Evolutionary conservation across 331 rosid species (phyloP), one percentile per base, ranked within the genome.

Genomic region (Stylosanthes scabra): DNA sequence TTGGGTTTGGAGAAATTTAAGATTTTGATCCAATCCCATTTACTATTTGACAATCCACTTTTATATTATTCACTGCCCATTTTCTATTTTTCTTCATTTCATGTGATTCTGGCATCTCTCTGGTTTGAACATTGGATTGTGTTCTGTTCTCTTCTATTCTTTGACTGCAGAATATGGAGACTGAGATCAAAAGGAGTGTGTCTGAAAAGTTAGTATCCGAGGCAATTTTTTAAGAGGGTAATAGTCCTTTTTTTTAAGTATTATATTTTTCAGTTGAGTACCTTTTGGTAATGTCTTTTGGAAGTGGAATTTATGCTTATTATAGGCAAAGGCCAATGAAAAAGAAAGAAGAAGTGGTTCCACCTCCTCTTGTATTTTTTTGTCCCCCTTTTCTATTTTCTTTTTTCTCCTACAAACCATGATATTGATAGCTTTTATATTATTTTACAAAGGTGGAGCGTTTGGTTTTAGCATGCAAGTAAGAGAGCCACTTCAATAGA

Each of bases 191-290:
- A 79, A 79, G 80, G 76, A 55, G 80, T 68, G 77, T 59, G 51
- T 68, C 45, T 72, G 54, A 81, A 76, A 76, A 80, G 86, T 66
- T 75, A 81, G 96, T 75, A 88, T 90, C 96, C 93, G 78, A 88
- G 88, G 92, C 90, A 63, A 44, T 40, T 52, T 37, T 11, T 77
- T 84, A 75, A 67, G 77, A 78, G 64, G 68, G 76, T 76, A 66
- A 54, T 74, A 27, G 71, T 29, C 6, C 11, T n/a, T 54, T 45
- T 60, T 60, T 0, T 31, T 3, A 6, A 6, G 3, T 12, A 14
- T 45, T 11, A 16, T 39, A 29, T 11, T 59, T 72, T 56, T 64
- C 47, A 40, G 69, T 27, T 27, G 51, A 64, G 71, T 68, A 54
- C 80, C 60, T 50, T 62, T 15, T 68, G 64, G 56, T 13, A 63